phyloP scores from a whole-genome alignment of 2,329 filamentous ascomycete species.

The Colletotrichum sp. region DNA sequence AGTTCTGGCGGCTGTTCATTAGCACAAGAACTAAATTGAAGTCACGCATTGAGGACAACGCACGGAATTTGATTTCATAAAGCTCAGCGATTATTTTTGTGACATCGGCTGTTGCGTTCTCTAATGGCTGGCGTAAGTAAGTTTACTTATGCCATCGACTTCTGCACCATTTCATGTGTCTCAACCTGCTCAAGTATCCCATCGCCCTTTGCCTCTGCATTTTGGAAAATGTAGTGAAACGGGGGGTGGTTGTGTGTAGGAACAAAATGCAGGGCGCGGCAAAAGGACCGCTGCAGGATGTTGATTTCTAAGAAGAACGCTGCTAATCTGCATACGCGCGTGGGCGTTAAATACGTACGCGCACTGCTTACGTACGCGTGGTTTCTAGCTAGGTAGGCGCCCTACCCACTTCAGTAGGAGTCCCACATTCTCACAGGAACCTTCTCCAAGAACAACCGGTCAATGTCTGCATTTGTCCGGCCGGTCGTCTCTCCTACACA shows the following conservation, averaged over 20 bases:
- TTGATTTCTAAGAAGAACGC: too few species aligned
- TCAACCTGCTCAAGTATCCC: background rate
- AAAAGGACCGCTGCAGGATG: too few species aligned
- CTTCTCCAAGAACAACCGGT: conserved; percentile 26
- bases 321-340: too few species aligned
- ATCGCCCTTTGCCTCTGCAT: background rate
- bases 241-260: too few species aligned
- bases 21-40: background rate
- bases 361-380: too few species aligned
- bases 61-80: background rate
- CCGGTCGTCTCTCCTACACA: conserved; percentile 36
- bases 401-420: background rate
- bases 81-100: background rate
- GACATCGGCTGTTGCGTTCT: background rate
- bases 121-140: background rate
- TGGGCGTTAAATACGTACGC: too few species aligned
- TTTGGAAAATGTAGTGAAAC: background rate
- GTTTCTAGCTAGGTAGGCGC: too few species aligned
- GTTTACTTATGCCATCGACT: background rate
- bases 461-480: conserved; percentile 32
- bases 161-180: background rate
- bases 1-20: background rate
- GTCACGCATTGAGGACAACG: background rate
- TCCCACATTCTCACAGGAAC: conserved; percentile 30
- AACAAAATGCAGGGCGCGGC: too few species aligned